A percentile compares a stretch with the other conserved stretches of the same genome.
These are phyloP conservation scores for Hypoxylon lienhwacheense DNA, from an alignment of 495 filamentous ascomycete species.

Conservation along the genomic window DNA sequence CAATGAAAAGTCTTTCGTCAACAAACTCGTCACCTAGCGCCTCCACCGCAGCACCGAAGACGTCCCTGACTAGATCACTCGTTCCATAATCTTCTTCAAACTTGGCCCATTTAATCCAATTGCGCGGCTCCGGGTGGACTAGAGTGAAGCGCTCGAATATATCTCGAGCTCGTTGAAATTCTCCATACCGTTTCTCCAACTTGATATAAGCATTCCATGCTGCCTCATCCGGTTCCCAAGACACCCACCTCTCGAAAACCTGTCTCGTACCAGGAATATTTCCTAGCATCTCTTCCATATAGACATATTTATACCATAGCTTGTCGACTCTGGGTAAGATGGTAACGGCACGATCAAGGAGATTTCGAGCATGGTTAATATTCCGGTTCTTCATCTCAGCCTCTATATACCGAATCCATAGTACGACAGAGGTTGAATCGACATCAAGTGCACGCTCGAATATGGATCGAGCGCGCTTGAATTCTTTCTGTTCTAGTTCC, in stretches of 20 bases:
- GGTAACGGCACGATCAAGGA: slow-evolving; percentile 92
- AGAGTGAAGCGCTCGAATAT: slow-evolving; percentile 91
- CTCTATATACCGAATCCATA: slow-evolving; percentile 91
- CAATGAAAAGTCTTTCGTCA: slow-evolving; percentile 92
- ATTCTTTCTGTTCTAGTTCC: slow-evolving; percentile 99
- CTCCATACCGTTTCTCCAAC: slow-evolving; percentile 90
- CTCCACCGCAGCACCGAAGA: slow-evolving; percentile 87
- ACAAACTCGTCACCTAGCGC: slow-evolving; percentile 93
- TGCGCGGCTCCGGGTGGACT: slow-evolving; percentile 91
- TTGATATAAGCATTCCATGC: slow-evolving; percentile 97
- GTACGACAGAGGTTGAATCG: slow-evolving; percentile 76
- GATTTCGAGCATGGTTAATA: slow-evolving; percentile 95
- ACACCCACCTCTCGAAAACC: slow-evolving; percentile 98
- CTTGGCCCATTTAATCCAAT: slow-evolving; percentile 98
- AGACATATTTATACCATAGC: slow-evolving; percentile 98
- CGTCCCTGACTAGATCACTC: slow-evolving; percentile 86
- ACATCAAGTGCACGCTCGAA: slow-evolving; percentile 97
- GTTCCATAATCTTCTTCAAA: slow-evolving; percentile 97
- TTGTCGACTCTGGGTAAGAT: slow-evolving; percentile 90
- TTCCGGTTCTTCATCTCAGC: slow-evolving; percentile 95
- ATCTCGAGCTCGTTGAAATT: slow-evolving; percentile 78
- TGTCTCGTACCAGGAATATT: slow-evolving; percentile 91
- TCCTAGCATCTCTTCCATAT: slow-evolving; percentile 94
- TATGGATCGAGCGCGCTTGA: slow-evolving; percentile 89
- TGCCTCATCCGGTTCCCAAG: slow-evolving; percentile 94